Percentiles rank a stretch among this genome's conserved stretches.
Evolutionary conservation across 345 rosid species (phyloP).

Genomic region (Fremontodendron californicum): DNA sequence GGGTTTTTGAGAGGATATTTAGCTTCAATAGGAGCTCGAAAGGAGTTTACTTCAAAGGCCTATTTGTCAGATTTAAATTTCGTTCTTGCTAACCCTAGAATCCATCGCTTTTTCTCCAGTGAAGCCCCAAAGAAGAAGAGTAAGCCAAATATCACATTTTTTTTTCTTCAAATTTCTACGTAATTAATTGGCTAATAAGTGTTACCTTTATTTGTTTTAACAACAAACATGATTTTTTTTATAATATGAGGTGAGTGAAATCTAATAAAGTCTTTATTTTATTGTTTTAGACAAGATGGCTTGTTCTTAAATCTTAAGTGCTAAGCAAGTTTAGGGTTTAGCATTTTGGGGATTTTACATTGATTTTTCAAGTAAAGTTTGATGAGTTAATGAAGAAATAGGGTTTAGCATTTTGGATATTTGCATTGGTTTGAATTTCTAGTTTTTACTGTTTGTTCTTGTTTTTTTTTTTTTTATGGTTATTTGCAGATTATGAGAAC

Average conservation of each 20-base stretch:
- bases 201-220: neutral
- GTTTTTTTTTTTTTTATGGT: neutral
- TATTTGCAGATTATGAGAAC: constrained; percentile 73
- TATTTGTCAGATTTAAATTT: constrained; percentile 40
- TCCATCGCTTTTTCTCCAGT: constrained; percentile 56
- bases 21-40: constrained; percentile 41
- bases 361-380: neutral
- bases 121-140: constrained; percentile 74
- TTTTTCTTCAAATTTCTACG: neutral
- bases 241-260: neutral
- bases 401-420: neutral
- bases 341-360: neutral
- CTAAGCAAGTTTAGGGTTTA: neutral
- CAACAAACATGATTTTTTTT: neutral
- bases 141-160: constrained; percentile 20
- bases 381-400: neutral
- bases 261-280: neutral
- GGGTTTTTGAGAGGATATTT: constrained; percentile 57
- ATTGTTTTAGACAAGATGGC: neutral
- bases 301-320: neutral
- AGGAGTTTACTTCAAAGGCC: constrained; percentile 23
- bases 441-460: neutral
- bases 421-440: neutral
- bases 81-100: constrained; percentile 59
- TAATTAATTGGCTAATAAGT: neutral